Percentiles rank a stretch among this genome's conserved stretches.
Conservation (phyloP, 2,329 filamentous ascomycete genomes). For the Didymella lethalis region DNA sequence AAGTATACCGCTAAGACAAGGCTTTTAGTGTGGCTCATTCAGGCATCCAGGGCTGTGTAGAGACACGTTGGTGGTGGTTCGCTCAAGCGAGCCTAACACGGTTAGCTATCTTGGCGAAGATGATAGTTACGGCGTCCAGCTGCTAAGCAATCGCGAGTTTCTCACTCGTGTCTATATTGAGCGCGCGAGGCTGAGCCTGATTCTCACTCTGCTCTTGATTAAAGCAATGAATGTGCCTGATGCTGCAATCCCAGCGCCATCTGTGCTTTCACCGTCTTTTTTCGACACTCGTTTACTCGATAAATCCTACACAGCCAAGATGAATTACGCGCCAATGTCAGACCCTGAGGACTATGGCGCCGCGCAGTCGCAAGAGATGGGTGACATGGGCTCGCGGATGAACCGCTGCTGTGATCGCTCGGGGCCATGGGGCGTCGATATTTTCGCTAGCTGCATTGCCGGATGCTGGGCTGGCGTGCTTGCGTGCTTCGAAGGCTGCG, state of each 20-base stretch:
- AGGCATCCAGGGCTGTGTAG: slow-evolving; percentile 16
- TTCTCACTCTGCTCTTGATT: not conserved
- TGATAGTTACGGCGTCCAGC: not conserved
- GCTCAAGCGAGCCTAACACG: slow-evolving; percentile 7
- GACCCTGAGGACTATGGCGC: slow-evolving; percentile 18
- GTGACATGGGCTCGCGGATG: slow-evolving; percentile 6
- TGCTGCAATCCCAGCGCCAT: not conserved
- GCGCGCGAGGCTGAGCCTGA: not conserved
- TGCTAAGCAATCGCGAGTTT: not conserved
- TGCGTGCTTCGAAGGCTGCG: slow-evolving; percentile 20
- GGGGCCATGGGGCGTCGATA: slow-evolving; percentile 27
- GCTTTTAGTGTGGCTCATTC: slow-evolving; percentile 4
- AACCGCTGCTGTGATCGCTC: slow-evolving; percentile 20
- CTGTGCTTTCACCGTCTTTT: not conserved
- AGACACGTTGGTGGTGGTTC: not conserved
- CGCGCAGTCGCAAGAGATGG: slow-evolving; percentile 16
- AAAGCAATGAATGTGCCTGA: not conserved
- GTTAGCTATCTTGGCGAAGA: slow-evolving; percentile 1
- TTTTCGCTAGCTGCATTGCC: slow-evolving; percentile 23
- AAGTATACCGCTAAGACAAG: not conserved
- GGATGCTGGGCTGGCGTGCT: slow-evolving; percentile 22
- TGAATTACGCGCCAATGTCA: slow-evolving; percentile 21
- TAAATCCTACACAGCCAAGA: not conserved
- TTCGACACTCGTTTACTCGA: not conserved
- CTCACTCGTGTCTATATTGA: slow-evolving; percentile 11